Evolutionary conservation across 108 stramenopile species (phyloP).

Genomic region (Fragilaria radians): DNA sequence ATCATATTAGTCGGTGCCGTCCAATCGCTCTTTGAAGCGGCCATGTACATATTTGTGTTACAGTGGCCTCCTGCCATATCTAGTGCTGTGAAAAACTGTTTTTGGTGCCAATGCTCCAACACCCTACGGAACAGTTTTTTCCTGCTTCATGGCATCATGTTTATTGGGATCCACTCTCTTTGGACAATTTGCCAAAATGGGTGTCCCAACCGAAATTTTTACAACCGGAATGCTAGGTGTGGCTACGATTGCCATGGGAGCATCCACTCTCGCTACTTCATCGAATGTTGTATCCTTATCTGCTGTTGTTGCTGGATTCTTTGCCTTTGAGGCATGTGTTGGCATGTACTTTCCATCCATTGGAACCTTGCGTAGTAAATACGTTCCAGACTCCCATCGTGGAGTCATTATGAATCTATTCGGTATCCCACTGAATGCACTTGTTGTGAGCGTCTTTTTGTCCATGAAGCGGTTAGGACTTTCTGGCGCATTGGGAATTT

Average conservation of each 20-base stretch:
- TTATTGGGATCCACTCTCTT: conserved; percentile 85
- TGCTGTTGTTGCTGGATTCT: conserved; percentile 31
- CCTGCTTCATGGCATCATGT: conserved; percentile 92
- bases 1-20: conserved; percentile 89
- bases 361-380: conserved; percentile 91
- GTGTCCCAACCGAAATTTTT: conserved; percentile 66
- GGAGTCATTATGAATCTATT: conserved; percentile 96
- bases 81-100: conserved; percentile 43
- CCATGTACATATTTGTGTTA: conserved; percentile 95
- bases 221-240: conserved; percentile 65
- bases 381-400: conserved; percentile 91
- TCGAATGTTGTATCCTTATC: conserved; percentile 20
- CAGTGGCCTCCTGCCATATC: conserved; percentile 92
- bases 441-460: conserved; percentile 88
- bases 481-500: conserved; percentile 68
- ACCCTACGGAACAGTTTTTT: conserved; percentile 88
- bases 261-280: conserved; percentile 58
- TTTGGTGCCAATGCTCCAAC: conserved; percentile 54
- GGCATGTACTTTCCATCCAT: conserved; percentile 96
- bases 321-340: conserved; percentile 94
- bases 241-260: conserved; percentile 82
- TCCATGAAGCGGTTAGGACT: conserved; percentile 79
- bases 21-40: conserved; percentile 92
- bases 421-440: conserved; percentile 91
- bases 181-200: conserved; percentile 54